Conservation (phyloP, 352 stramenopile genomes). For the Pythium sukuiense region DNA sequence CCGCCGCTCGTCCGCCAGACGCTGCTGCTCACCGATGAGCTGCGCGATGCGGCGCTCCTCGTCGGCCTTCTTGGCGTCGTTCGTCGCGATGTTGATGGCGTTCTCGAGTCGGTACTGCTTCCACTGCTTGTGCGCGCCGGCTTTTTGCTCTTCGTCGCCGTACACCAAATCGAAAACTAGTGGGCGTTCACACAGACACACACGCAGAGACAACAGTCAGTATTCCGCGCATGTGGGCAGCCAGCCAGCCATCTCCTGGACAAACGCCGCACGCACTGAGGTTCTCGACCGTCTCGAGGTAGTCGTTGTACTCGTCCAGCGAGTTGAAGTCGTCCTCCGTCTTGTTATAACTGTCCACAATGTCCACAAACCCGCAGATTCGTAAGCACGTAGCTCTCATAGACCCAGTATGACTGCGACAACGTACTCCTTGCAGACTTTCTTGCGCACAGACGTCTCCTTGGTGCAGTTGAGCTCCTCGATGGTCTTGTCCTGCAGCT, state of each 20-base stretch:
- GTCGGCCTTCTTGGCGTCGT: slow-evolving; percentile 84
- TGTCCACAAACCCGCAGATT: background rate
- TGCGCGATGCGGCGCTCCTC: slow-evolving; percentile 86
- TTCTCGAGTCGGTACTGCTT: slow-evolving; percentile 86
- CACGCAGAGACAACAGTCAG: background rate
- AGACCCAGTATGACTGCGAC: background rate
- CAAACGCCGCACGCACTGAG: slow-evolving; percentile 49
- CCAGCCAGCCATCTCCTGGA: too few species aligned
- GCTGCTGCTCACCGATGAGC: slow-evolving; percentile 81
- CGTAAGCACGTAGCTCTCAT: background rate
- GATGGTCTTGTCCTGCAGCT: slow-evolving; percentile 88
- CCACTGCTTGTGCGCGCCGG: slow-evolving; percentile 76
- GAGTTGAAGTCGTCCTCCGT: slow-evolving; percentile 86
- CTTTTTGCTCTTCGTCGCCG: slow-evolving; percentile 70
- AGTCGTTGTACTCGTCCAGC: slow-evolving; percentile 87
- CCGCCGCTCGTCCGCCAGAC: slow-evolving; percentile 72
- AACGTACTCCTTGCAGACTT: slow-evolving; percentile 80
- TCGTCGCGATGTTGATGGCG: slow-evolving; percentile 78
- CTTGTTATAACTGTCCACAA: slow-evolving; percentile 77
- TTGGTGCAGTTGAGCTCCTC: slow-evolving; percentile 88
- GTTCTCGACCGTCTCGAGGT: slow-evolving; percentile 83
- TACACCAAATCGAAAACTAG: slow-evolving; percentile 86
- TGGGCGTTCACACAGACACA: background rate
- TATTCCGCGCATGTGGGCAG: background rate
- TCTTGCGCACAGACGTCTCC: slow-evolving; percentile 85